Percentiles rank a stretch among this genome's conserved stretches.
Conservation (phyloP, 805 yeast species). For the Myxozyma udenii region DNA sequence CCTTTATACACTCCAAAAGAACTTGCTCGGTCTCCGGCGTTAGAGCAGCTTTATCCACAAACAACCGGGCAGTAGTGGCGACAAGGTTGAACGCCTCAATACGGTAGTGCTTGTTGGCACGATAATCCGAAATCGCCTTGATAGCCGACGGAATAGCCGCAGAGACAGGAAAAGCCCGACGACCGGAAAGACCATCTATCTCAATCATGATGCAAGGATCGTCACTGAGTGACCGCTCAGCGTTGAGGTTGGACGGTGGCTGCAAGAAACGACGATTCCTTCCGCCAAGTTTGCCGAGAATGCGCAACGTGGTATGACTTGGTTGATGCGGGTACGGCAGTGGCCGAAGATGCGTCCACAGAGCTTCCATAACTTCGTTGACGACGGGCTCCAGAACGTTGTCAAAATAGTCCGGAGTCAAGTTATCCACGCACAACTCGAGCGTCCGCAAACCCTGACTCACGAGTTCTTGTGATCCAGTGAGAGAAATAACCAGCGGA, state of each 20-base stretch:
- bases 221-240: slow-evolving; percentile 52
- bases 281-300: slow-evolving; percentile 94
- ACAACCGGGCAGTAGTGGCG: slow-evolving; percentile 60
- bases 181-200: slow-evolving; percentile 62
- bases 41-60: slow-evolving; percentile 49
- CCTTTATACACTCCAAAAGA: slow-evolving; percentile 20
- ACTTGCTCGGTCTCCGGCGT: slow-evolving; percentile 16
- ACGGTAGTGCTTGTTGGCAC: slow-evolving; percentile 59
- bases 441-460: slow-evolving; percentile 92
- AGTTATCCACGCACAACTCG: slow-evolving; percentile 91
- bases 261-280: slow-evolving; percentile 82
- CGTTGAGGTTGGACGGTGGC: slow-evolving; percentile 64
- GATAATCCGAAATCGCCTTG: slow-evolving; percentile 64
- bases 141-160: slow-evolving; percentile 81
- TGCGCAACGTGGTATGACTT: slow-evolving; percentile 89
- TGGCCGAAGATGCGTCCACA: slow-evolving; percentile 88
- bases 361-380: slow-evolving; percentile 87
- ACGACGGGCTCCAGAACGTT: slow-evolving; percentile 96
- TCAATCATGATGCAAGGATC: slow-evolving; percentile 66
- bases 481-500: slow-evolving; percentile 86
- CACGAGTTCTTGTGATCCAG: slow-evolving; percentile 86
- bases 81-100: slow-evolving; percentile 75
- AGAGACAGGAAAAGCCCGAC: slow-evolving; percentile 71
- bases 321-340: slow-evolving; percentile 93
- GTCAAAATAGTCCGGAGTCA: slow-evolving; percentile 94